Base-by-base conservation (phyloP, 2,329 filamentous ascomycete species). In the Aotearoamyces nothofagi region DNA sequence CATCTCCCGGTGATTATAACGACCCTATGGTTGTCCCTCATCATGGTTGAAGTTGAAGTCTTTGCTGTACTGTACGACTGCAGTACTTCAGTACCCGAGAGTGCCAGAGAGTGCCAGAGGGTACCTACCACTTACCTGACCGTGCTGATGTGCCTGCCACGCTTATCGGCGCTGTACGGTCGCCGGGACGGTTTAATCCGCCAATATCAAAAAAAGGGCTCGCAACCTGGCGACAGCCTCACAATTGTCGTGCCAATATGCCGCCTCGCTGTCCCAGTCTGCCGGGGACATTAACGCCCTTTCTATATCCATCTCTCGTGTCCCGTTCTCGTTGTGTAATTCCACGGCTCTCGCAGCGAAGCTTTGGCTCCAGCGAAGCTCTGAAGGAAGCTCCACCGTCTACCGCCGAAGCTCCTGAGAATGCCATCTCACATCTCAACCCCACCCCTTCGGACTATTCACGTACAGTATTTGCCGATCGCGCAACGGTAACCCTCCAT, bases 401-500 rank as follows among this genome's bases (percentile, higher is more conserved):
- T n/a, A n/a, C n/a, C n/a, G n/a, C 33, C 14, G 25, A 31, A 8
- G 37, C 29, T 17, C 32, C 35, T 3, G 33, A 35, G 14, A 37
- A 45, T 34, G 37, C 42, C 37, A 39, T 39, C 10, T 54, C 70
- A 4, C 77, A 76, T 38, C 67, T 94, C 12, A 80, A 93, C 49
- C 87, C 87, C 3, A 50, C 69, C 1, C 83, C 86, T 0, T 77
- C 83, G 45, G 83, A 93, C 52, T 96, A 92, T 54, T 69, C 79
- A 10, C 63, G 75, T 17, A 72, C 82, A 4, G 78, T 76, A 24
- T 98, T 98, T 47, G 76, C 81, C 32, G 90, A 98, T 55, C 78
- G 81, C 50, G 86, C 86, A 31, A 69, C 70, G 5, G 55, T 96
- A 15, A 79, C 70, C 0, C 54, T 96, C 3, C 67, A 78, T 42